A percentile compares a stretch with the other conserved stretches of the same genome.
phyloP scores from a whole-genome alignment of 2,329 filamentous ascomycete genomes.

The Nemania serpens region DNA sequence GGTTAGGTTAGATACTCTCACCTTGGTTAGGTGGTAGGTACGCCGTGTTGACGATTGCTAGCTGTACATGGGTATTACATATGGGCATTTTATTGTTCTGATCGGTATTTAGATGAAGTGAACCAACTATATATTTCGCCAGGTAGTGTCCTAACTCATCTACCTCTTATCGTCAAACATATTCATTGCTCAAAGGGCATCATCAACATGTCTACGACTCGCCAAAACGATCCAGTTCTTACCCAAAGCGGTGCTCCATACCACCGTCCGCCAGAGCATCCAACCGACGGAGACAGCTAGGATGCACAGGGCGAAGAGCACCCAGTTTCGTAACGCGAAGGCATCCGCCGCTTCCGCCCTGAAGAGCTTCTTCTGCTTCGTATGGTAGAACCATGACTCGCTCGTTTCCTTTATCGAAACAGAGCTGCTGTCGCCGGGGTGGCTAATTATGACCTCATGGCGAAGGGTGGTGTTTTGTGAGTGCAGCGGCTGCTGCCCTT shows the following conservation, averaged over 20 bases:
- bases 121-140: no score
- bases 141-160: no score
- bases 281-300: constrained; percentile 33
- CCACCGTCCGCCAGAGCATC: constrained; percentile 8
- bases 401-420: constrained; percentile 28
- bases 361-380: constrained; percentile 63
- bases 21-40: no score
- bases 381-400: constrained; percentile 54
- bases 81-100: no score
- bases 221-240: background rate
- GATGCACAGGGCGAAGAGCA: constrained; percentile 56
- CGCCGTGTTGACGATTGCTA: no score
- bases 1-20: no score
- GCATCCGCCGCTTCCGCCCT: constrained; percentile 67
- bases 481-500: background rate
- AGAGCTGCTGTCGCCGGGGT: constrained; percentile 2
- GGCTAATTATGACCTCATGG: background rate
- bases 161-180: background rate
- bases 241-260: constrained; percentile 4
- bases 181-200: background rate
- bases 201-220: background rate
- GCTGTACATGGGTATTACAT: no score
- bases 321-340: constrained; percentile 60
- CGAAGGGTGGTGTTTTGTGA: background rate
- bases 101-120: no score